Base-by-base conservation (phyloP, 345 rosid genomes). In the Viola odorata region DNA sequence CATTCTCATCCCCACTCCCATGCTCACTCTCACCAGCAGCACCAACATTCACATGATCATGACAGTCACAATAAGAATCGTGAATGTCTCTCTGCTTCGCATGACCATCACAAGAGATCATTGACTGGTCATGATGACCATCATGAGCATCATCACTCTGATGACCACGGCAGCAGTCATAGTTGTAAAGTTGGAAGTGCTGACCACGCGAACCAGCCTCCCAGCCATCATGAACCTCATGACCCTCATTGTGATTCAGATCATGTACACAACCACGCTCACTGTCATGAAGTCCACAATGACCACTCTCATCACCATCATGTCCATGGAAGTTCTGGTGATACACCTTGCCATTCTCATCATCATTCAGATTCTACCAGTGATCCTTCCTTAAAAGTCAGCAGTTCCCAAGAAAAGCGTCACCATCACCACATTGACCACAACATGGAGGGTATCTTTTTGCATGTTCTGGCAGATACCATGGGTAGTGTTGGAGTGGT, bases 401-500 rank as follows among this genome's bases (percentile, higher is more conserved):
- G 36, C 13, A 7, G 36, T 52, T 45, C 66, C 47, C 57, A 58
- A 39, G 77, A 76, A 56, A 32, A 9, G 9, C 73, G 55, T 38
- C 80, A 80, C 49, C 88, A 77, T 76, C 81, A 10, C 17, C 96
- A 91, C 75, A 81, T 92, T 55, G 96, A 92, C 73, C 98, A 92
- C 83, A 92, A 92, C 75, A 89, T 92, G 98, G 98, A 92, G 80
- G 98, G 98, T 49, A 92, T 92, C 54, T 92, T 92, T 75, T 78
- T 92, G 64, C 98, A 92, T 66, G 94, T 92, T 63, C 74, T 89
- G 64, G 98, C 98, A 50, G 98, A 92, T 66, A 89, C 98, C 52
- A 55, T 92, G 91, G 98, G 98, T 70, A 92, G 98, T 71, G 88
- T 89, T 64, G 98, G 98, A 54, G 98, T 92, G 32, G 96, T 92